Conservation (phyloP, 768 basidiomycete genomes). For the Tylopilus subfusipes region DNA sequence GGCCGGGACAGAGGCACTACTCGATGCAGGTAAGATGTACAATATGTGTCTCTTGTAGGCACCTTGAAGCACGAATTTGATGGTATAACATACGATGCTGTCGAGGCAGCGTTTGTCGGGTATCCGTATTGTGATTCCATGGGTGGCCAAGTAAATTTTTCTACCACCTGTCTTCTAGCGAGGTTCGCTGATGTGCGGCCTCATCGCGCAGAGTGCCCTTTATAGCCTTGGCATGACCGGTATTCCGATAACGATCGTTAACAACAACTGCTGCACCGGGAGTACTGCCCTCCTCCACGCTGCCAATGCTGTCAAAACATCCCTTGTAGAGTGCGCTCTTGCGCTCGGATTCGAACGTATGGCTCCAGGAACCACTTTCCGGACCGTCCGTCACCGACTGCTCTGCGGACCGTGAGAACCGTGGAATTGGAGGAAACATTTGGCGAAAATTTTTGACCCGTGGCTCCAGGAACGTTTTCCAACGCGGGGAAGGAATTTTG, state of each 20-base stretch:
- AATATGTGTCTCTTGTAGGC: background rate
- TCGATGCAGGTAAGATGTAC: conserved; percentile 61
- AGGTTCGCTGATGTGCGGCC: background rate
- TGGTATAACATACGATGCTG: background rate
- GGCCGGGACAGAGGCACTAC: conserved; percentile 77
- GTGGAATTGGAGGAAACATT: conserved; percentile 42
- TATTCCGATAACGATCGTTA: conserved; percentile 80
- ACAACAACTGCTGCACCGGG: conserved; percentile 82
- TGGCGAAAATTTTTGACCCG: conserved; percentile 63
- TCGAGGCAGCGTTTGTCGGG: background rate
- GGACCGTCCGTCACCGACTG: conserved; percentile 43
- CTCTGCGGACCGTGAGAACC: conserved; percentile 38
- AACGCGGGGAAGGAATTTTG: conserved; percentile 72
- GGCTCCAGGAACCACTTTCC: conserved; percentile 62
- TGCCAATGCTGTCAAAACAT: conserved; percentile 62
- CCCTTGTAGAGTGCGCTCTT: conserved; percentile 65
- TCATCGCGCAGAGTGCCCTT: conserved; percentile 53
- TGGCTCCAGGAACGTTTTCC: conserved; percentile 67
- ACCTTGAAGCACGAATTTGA: background rate
- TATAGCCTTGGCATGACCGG: conserved; percentile 78
- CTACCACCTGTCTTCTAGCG: background rate
- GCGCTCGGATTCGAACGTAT: conserved; percentile 85
- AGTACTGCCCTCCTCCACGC: conserved; percentile 71
- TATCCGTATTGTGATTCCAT: conserved; percentile 71
- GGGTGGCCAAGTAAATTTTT: conserved; percentile 53